Percentiles rank a stretch among this genome's conserved stretches.
Conservation (phyloP, 2,329 filamentous ascomycete species). For the Fusarium begoniae region DNA sequence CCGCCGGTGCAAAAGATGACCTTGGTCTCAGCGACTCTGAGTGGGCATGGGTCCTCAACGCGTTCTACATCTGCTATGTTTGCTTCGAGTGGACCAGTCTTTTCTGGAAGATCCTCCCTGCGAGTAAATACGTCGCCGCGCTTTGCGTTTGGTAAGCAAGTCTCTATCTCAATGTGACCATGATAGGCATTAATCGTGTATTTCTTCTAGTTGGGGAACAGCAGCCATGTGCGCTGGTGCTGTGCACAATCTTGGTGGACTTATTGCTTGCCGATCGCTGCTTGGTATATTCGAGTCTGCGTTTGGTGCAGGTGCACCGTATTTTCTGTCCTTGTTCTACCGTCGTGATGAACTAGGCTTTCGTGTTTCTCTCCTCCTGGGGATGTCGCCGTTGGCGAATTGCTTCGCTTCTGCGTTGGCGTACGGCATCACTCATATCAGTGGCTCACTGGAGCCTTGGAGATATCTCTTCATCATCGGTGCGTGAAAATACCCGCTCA, state of each 20-base stretch:
- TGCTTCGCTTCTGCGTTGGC: slow-evolving; percentile 21
- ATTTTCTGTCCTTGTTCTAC: slow-evolving; percentile 24
- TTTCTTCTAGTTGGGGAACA: slow-evolving; percentile 13
- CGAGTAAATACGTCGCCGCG: slow-evolving; percentile 18
- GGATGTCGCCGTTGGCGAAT: slow-evolving; percentile 24
- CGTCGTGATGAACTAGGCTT: slow-evolving; percentile 18
- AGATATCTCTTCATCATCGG: slow-evolving; percentile 2
- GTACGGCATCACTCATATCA: slow-evolving; percentile 19
- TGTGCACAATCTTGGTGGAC: slow-evolving; percentile 2
- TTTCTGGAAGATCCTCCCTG: slow-evolving; percentile 28
- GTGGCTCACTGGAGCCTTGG: slow-evolving; percentile 17
- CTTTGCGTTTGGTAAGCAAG: slow-evolving; percentile 20
- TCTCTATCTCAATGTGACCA: not conserved
- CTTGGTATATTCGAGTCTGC: slow-evolving; percentile 27
- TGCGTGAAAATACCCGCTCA: not conserved
- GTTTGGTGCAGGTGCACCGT: slow-evolving; percentile 27
- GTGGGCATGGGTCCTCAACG: slow-evolving; percentile 32
- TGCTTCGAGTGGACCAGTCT: slow-evolving; percentile 26
- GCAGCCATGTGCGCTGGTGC: slow-evolving; percentile 25
- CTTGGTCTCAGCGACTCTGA: slow-evolving; percentile 3
- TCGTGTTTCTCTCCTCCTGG: slow-evolving; percentile 10
- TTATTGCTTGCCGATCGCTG: slow-evolving; percentile 6
- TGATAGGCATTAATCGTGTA: fast-evolving
- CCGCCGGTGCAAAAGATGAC: slow-evolving; percentile 11
- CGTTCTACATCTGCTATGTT: slow-evolving; percentile 31